A percentile compares a stretch with the other conserved stretches of the same genome.
phyloP scores from a whole-genome alignment of 2,329 filamentous ascomycete species.

The Beauveria sp. region DNA sequence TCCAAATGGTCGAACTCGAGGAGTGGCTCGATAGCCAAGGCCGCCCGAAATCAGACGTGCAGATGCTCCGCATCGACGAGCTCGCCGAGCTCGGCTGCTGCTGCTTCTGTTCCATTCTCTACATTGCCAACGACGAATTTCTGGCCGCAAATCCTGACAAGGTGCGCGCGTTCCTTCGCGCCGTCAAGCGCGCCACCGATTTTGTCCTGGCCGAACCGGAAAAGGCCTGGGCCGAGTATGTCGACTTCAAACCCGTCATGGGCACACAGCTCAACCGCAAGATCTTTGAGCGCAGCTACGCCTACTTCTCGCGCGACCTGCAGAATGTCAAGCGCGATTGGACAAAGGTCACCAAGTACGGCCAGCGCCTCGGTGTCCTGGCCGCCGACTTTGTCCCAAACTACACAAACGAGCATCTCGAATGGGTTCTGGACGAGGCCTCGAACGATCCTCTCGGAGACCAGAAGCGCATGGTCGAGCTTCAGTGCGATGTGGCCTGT shows the following conservation, averaged over 20 bases:
- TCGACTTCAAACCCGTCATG: conserved; percentile 67
- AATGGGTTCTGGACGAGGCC: conserved; percentile 57
- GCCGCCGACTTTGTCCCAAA: conserved; percentile 58
- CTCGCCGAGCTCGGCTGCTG: conserved; percentile 73
- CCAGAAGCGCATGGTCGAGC: conserved; percentile 63
- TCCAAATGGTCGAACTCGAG: conserved; percentile 76
- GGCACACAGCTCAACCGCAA: conserved; percentile 61
- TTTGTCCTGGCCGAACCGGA: conserved; percentile 58
- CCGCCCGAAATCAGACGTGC: conserved; percentile 58
- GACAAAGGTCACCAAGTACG: conserved; percentile 70
- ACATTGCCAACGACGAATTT: conserved; percentile 71
- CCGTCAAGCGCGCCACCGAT: conserved; percentile 68
- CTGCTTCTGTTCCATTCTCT: conserved; percentile 77
- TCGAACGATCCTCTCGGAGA: conserved; percentile 61
- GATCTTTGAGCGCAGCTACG: conserved; percentile 72
- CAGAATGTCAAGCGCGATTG: conserved; percentile 71
- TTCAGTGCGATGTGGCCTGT: conserved; percentile 59
- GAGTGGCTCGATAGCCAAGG: conserved; percentile 62
- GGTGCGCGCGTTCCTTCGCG: conserved; percentile 60
- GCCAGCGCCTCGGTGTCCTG: conserved; percentile 63
- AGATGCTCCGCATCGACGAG: conserved; percentile 76
- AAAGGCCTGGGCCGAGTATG: conserved; percentile 59
- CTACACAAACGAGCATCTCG: conserved; percentile 66
- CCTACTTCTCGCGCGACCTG: conserved; percentile 66
- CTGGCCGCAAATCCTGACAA: conserved; percentile 58